Conservation (phyloP, 75 land plant genomes). For the Picea sitchensis region DNA sequence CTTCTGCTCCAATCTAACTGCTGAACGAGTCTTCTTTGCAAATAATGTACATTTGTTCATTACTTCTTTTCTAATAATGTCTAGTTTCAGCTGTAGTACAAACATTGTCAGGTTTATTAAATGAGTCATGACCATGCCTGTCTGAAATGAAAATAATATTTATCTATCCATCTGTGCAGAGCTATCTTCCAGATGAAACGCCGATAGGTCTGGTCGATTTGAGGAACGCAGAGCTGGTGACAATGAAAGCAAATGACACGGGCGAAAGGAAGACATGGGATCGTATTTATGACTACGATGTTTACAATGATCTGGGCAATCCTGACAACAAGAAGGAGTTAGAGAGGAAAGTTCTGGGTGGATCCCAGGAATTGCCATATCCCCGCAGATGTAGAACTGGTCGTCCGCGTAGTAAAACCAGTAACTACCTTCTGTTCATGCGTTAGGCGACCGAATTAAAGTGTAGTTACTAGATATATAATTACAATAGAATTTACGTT, state of each 20-base stretch:
- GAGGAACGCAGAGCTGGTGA: conserved; percentile 15
- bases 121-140: not conserved
- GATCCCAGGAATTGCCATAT: conserved; percentile 19
- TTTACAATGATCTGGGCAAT: conserved; percentile 26
- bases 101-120: not conserved
- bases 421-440: too few relatives aligned
- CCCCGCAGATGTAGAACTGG: conserved; percentile 30
- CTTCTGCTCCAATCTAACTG: not conserved
- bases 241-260: conserved; percentile 9
- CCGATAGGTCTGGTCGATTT: conserved; percentile 15
- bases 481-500: too few relatives aligned
- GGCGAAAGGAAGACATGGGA: conserved; percentile 15
- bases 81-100: too few relatives aligned
- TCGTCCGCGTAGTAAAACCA: conserved; percentile 8
- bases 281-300: conserved; percentile 22
- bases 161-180: not conserved
- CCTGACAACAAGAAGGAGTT: conserved; percentile 8
- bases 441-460: too few relatives aligned
- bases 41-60: not conserved
- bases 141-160: not conserved
- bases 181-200: conserved; percentile 23
- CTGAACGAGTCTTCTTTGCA: conserved; percentile 18
- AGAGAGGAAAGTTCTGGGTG: conserved; percentile 14
- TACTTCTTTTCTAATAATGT: not conserved
- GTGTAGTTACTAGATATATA: too few relatives aligned